Conservation (phyloP, 768 basidiomycete species). For the Gymnopilus dilepis region DNA sequence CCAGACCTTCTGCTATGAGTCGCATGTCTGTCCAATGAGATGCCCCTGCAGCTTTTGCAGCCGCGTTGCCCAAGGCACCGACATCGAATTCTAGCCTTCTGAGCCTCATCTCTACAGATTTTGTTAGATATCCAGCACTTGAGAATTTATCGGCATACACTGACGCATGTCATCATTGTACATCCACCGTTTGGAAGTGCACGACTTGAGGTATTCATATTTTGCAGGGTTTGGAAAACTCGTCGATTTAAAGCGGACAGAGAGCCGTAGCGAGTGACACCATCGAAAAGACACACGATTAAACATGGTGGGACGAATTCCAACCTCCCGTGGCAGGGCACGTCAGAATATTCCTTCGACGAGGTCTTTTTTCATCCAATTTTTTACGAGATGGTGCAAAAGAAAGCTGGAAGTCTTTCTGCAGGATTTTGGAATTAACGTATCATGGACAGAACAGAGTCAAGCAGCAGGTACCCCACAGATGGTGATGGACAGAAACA, state of each 20-base stretch:
- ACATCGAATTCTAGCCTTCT: constrained; percentile 3
- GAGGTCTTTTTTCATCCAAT: not conserved
- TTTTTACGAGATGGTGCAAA: not conserved
- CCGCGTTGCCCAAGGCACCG: not conserved
- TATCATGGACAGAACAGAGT: not conserved
- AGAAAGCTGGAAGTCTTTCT: not conserved
- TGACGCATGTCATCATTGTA: constrained; percentile 5
- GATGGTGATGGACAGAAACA: not conserved
- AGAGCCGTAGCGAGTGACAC: no score
- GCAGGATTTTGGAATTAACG: not conserved
- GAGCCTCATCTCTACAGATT: not conserved
- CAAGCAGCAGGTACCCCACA: not conserved
- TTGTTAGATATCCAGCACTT: not conserved
- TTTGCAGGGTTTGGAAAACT: not conserved
- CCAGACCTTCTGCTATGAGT: not conserved
- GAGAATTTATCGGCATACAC: not conserved
- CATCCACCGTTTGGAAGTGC: constrained; percentile 5
- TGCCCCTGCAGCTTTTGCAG: not conserved
- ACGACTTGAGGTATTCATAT: not conserved
- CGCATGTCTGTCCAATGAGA: constrained; percentile 3
- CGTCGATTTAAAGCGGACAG: not conserved
- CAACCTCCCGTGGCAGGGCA: not conserved
- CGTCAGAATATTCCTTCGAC: not conserved
- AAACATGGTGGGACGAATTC: not conserved
- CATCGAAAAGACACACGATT: not conserved